These are phyloP conservation scores for Leccinum cinnamomeum DNA, from an alignment of 1,284 basidiomycete species.

Conservation along the genomic window DNA sequence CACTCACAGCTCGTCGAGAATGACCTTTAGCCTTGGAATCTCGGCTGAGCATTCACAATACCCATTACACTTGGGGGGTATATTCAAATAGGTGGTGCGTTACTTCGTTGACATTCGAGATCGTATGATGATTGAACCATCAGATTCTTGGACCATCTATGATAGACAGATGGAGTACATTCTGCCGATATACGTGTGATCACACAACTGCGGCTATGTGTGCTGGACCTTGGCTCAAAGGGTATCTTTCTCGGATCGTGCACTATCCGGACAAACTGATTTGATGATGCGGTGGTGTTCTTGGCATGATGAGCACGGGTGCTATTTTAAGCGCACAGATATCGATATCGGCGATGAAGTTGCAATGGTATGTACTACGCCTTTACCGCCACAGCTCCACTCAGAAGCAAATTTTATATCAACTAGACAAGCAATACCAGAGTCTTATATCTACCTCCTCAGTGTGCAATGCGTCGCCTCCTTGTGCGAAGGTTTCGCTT, in stretches of 20 bases:
- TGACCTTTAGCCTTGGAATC: background rate
- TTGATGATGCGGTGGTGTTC: too few species aligned
- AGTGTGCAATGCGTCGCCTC: too few species aligned
- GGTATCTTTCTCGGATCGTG: background rate
- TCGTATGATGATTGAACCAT: background rate
- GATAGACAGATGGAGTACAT: background rate
- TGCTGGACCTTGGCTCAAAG: background rate
- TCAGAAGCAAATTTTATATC: too few species aligned
- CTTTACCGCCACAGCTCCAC: too few species aligned
- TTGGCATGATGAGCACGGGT: too few species aligned
- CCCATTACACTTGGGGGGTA: background rate
- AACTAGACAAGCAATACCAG: too few species aligned
- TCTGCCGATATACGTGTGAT: background rate
- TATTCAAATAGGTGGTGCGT: background rate
- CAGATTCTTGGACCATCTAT: background rate
- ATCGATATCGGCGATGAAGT: too few species aligned
- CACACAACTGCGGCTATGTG: background rate
- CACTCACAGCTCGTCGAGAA: background rate
- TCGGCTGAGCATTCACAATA: background rate
- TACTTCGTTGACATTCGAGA: background rate
- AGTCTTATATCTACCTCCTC: too few species aligned
- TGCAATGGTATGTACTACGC: too few species aligned
- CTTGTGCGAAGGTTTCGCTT: too few species aligned
- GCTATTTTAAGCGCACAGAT: too few species aligned
- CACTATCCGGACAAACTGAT: too few species aligned